Percentiles rank a stretch among this genome's conserved stretches.
Conservation (phyloP, 257 asterid genomes). For the Linderniella brevidens region DNA sequence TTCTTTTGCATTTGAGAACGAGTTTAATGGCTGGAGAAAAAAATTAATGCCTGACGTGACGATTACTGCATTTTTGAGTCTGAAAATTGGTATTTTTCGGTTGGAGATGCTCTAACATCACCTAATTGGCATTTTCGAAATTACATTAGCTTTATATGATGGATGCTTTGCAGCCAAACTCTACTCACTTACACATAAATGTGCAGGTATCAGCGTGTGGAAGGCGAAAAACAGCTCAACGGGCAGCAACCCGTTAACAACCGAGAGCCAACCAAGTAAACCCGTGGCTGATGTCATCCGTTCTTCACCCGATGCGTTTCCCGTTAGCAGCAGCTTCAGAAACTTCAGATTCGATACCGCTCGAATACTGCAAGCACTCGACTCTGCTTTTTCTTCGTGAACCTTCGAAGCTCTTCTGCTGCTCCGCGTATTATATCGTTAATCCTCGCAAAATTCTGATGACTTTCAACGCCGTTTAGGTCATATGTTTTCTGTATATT, state of each 20-base stretch:
- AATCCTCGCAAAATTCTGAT: no score
- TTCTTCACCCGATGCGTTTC: conserved; percentile 16
- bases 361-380: conserved; percentile 43
- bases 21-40: no score
- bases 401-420: background rate
- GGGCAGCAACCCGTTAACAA: conserved; percentile 33
- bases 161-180: no score
- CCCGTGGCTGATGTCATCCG: conserved; percentile 17
- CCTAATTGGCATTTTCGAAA: background rate
- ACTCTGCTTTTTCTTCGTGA: conserved; percentile 38
- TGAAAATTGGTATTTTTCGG: no score
- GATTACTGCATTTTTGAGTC: no score
- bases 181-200: background rate
- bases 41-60: no score
- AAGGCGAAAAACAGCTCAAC: conserved; percentile 43
- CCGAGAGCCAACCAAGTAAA: conserved; percentile 39
- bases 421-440: no score
- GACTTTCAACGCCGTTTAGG: no score
- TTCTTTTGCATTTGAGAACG: no score
- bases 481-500: no score
- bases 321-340: conserved; percentile 41
- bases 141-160: background rate
- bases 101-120: no score
- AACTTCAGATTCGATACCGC: conserved; percentile 57
- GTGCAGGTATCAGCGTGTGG: conserved; percentile 56